Evolutionary conservation across 768 basidiomycete species (phyloP).

Genomic region (Zangia roseola): DNA sequence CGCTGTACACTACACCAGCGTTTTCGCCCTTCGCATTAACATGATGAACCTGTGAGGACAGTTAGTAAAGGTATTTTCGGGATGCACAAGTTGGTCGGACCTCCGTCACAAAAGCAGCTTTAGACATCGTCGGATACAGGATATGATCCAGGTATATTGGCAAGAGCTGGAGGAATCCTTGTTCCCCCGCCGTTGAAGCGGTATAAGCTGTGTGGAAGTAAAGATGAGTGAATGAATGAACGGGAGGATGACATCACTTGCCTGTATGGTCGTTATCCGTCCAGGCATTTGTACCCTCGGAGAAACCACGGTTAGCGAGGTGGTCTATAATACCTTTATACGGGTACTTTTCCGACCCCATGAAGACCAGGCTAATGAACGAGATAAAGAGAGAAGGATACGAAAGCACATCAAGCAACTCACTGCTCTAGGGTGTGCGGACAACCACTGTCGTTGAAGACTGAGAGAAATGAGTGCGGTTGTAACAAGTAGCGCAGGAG

Average conservation of each 20-base stretch:
- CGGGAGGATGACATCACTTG: background rate
- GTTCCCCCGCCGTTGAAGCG: conserved; percentile 90
- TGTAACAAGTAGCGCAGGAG: background rate
- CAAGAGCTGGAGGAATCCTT: conserved; percentile 83
- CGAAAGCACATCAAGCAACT: conserved; percentile 26
- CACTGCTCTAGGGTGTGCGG: conserved; percentile 97
- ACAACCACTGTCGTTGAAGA: conserved; percentile 92
- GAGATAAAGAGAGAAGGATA: conserved; percentile 1
- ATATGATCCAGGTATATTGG: conserved; percentile 96
- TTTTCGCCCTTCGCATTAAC: conserved; percentile 88
- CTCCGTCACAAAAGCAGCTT: conserved; percentile 76
- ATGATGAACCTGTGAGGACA: conserved; percentile 79
- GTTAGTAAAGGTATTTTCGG: conserved; percentile 2
- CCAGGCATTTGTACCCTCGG: conserved; percentile 94
- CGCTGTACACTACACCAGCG: conserved; percentile 94
- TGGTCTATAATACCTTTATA: conserved; percentile 96
- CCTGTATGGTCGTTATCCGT: conserved; percentile 89
- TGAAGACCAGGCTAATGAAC: conserved; percentile 72
- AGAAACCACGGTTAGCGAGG: conserved; percentile 91
- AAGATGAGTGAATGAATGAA: background rate
- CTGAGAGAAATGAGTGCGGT: conserved; percentile 38
- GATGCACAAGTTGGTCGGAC: conserved; percentile 28
- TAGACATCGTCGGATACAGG: conserved; percentile 90
- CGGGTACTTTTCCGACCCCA: conserved; percentile 94
- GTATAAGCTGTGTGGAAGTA: conserved; percentile 64